Evolutionary conservation across 2,329 filamentous ascomycete genomes (phyloP), one percentile per base, ranked within the genome.

Genomic region (Kalmusia sp.): DNA sequence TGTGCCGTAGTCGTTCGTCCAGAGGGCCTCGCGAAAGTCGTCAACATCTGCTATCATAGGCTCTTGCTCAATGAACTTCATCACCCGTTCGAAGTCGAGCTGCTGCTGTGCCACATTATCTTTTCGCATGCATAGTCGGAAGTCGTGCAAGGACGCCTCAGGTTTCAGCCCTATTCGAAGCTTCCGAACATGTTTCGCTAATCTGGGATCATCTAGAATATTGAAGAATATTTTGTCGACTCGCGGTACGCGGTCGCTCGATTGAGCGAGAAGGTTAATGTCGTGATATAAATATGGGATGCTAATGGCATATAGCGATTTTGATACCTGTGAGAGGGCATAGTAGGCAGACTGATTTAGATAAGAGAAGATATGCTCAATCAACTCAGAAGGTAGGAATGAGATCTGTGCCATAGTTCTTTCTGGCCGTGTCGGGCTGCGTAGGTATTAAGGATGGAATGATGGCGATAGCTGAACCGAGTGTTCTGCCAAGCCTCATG

Each of bases 181-280:
- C 5, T 57, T 58, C 35, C 62, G 52, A 11, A 70, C 60, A 15
- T 59, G 57, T 15, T 47, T 48, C 15, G 63, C 64, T 12, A 57
- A 55, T 15, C 52, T 55, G 15, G 27, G 21, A 14, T 65, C 52
- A 19, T 55, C 46, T 8, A 65, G 48, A 15, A 70, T 54, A 24
- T 58, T 63, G 25, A 66, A 55, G 51, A 64, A 67, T 35, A 70
- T 64, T 12, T 38, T 41, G 37, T 69, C 65, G 33, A 70, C 64
- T 17, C 61, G 62, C 14, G 65, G 65, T n/a, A 65, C 28, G 19
- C 34, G 56, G 27, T 58, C 44, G 21, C 53, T 57, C 1, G 59
- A 41, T 4, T 45, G 52, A 24, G 67, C 59, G 12, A 57, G 55
- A 3, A 70, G 54, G 49, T 68, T 58, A 17, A 69, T 54, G 46